Percentiles rank a stretch among this genome's conserved stretches.
Conservation (phyloP, 2,329 filamentous ascomycete species). For the Beauveria brongniartii region DNA sequence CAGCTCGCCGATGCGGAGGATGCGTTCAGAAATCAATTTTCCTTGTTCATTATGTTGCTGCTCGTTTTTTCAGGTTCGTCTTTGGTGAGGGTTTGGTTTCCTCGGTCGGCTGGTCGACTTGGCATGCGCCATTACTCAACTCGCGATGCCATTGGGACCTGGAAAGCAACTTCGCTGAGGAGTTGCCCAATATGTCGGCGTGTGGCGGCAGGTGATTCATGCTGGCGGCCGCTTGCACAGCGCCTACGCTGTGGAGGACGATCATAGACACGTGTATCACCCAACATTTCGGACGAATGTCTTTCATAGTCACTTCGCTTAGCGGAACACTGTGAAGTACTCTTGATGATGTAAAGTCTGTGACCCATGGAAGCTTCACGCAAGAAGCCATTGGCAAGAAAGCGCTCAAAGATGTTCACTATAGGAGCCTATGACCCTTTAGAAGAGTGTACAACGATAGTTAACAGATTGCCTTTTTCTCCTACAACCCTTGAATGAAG, state of each 20-base stretch:
- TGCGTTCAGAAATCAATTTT: slow-evolving; percentile 4
- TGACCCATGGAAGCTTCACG: not conserved
- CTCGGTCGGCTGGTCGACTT: slow-evolving; percentile 11
- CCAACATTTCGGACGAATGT: not conserved
- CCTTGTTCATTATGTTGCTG: slow-evolving; percentile 19
- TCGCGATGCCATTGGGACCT: not conserved
- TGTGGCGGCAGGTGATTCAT: too few relatives aligned
- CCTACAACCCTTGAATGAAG: not conserved
- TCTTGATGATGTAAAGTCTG: not conserved
- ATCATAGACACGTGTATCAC: not conserved
- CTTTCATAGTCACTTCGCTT: not conserved
- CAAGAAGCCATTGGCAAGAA: not conserved
- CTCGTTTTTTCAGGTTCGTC: slow-evolving; percentile 19
- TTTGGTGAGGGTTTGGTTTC: slow-evolving; percentile 15
- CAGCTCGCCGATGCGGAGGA: slow-evolving; percentile 6
- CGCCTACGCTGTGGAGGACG: not conserved
- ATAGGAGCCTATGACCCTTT: not conserved
- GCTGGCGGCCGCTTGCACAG: not conserved
- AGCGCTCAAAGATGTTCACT: not conserved
- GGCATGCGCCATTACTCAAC: not conserved
- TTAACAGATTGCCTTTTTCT: slow-evolving; percentile 4
- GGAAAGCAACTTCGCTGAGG: not conserved
- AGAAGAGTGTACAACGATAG: slow-evolving; percentile 4
- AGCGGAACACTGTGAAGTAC: not conserved
- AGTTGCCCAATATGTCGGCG: not conserved